phyloP scores from a whole-genome alignment of 805 yeast genomes.

The Candida maesae region DNA sequence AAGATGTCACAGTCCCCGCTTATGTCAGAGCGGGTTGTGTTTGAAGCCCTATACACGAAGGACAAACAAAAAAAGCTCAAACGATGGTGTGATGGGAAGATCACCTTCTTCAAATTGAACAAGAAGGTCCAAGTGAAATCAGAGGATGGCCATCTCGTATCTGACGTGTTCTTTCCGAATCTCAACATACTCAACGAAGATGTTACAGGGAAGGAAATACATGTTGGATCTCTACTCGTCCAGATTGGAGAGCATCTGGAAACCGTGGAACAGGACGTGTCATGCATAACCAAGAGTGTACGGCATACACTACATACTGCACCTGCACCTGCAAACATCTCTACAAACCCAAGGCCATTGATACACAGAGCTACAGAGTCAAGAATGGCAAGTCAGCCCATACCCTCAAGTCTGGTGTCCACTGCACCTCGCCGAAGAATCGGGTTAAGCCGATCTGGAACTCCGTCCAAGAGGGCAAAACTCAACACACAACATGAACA shows the following conservation, averaged over 20 bases:
- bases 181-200: constrained; percentile 5
- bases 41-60: constrained; percentile 19
- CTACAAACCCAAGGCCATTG: too few species aligned
- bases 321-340: too few species aligned
- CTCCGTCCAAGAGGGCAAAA: constrained; percentile 13
- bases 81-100: constrained; percentile 25
- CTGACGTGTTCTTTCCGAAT: constrained; percentile 17
- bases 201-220: constrained; percentile 17
- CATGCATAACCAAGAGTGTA: neutral
- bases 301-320: neutral
- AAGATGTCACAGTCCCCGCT: constrained; percentile 1
- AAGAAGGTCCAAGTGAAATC: constrained; percentile 20
- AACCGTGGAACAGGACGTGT: neutral
- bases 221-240: constrained; percentile 15
- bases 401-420: constrained; percentile 2
- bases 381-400: too few species aligned
- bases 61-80: constrained; percentile 22
- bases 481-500: neutral
- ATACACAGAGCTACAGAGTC: too few species aligned
- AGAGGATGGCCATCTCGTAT: constrained; percentile 15
- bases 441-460: constrained; percentile 19
- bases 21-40: constrained; percentile 23
- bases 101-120: constrained; percentile 22
- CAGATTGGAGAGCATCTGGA: neutral
- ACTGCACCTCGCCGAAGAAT: constrained; percentile 11